Evolutionary conservation across 768 basidiomycete species (phyloP).

Genomic region (Lactarius akahatsu): DNA sequence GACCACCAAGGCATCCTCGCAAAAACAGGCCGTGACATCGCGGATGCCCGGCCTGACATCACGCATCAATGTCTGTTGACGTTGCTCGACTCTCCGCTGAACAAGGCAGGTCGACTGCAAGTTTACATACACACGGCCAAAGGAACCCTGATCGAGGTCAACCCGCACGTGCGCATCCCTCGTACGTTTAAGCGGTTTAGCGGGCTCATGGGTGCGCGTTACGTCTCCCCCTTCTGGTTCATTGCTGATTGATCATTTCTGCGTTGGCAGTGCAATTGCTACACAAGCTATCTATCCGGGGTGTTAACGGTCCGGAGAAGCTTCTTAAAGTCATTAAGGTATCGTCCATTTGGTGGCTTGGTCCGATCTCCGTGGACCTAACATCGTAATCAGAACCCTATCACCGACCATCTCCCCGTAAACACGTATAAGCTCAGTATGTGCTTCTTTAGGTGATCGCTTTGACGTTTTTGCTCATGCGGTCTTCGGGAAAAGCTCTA

Average conservation of each 20-base stretch:
- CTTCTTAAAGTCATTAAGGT: constrained; percentile 96
- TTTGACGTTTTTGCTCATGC: constrained; percentile 15
- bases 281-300: constrained; percentile 92
- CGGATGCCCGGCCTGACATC: constrained; percentile 98
- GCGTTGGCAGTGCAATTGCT: constrained; percentile 80
- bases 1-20: constrained; percentile 99
- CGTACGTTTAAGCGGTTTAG: constrained; percentile 98
- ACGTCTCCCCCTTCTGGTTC: not conserved
- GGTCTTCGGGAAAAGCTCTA: constrained; percentile 58
- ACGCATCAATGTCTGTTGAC: constrained; percentile 99
- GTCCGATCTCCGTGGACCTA: constrained; percentile 14
- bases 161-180: constrained; percentile 96
- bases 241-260: constrained; percentile 10
- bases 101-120: constrained; percentile 95
- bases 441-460: constrained; percentile 36
- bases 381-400: constrained; percentile 67
- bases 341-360: constrained; percentile 12
- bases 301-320: constrained; percentile 96
- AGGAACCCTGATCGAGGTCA: constrained; percentile 96
- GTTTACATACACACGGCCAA: constrained; percentile 98
- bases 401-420: constrained; percentile 89
- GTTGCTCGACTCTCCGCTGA: constrained; percentile 93
- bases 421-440: constrained; percentile 95
- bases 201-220: constrained; percentile 86
- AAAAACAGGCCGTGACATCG: constrained; percentile 96